A percentile compares a stretch with the other conserved stretches of the same genome.
Conservation (phyloP, 2,329 filamentous ascomycete genomes). For the Colletotrichum eleusines region DNA sequence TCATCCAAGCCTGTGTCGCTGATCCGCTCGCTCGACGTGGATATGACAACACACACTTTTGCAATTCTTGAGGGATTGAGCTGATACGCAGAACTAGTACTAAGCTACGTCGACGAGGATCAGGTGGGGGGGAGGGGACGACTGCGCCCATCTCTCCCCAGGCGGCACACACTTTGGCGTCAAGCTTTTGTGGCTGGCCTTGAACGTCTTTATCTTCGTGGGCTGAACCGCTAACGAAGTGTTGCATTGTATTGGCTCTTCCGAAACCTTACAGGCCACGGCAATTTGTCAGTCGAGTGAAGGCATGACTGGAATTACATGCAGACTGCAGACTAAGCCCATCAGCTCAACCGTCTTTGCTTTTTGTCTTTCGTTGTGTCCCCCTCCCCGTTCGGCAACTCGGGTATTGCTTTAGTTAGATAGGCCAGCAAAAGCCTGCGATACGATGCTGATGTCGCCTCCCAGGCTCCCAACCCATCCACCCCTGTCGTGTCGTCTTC, state of each 20-base stretch:
- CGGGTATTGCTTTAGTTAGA: background rate
- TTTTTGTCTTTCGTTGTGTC: background rate
- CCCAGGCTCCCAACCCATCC: background rate
- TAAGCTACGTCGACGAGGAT: background rate
- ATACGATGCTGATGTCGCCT: slow-evolving; percentile 5
- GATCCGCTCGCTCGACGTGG: slow-evolving; percentile 16
- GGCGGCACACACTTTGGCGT: background rate
- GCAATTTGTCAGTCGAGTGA: background rate
- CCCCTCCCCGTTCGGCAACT: too few species aligned
- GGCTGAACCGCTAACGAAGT: slow-evolving; percentile 22
- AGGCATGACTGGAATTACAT: slow-evolving; percentile 7
- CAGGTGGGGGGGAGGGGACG: background rate
- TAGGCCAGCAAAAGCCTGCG: background rate
- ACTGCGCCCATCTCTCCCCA: background rate
- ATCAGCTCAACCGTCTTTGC: background rate
- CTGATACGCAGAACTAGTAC: background rate
- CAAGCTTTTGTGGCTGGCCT: slow-evolving; percentile 38
- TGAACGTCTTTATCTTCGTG: slow-evolving; percentile 2
- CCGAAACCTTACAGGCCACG: slow-evolving; percentile 10
- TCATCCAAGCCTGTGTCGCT: background rate
- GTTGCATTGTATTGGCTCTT: background rate
- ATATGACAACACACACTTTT: slow-evolving; percentile 2
- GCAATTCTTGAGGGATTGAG: background rate
- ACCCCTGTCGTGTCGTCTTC: slow-evolving; percentile 17
- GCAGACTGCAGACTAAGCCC: background rate